Percentiles rank a stretch among this genome's conserved stretches.
Evolutionary conservation across 352 stramenopile genomes (phyloP).

Genomic region (Blastocystis sp.): DNA sequence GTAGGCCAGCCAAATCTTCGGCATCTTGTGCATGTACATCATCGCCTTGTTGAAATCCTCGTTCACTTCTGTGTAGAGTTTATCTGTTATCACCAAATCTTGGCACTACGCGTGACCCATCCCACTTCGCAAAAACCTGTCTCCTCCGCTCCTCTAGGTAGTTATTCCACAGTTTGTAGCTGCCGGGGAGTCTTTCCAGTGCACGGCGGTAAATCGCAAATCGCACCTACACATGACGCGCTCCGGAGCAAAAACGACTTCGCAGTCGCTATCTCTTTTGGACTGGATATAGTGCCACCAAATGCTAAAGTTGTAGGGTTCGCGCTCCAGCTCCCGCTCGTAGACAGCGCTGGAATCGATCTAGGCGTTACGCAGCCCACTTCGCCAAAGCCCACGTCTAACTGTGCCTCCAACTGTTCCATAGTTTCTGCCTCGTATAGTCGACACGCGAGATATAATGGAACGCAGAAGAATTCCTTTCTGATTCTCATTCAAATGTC

Average conservation of each 20-base stretch:
- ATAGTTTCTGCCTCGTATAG: background rate
- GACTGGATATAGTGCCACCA: constrained; percentile 66
- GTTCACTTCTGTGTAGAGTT: constrained; percentile 70
- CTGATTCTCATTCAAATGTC: background rate
- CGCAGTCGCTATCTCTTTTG: constrained; percentile 36
- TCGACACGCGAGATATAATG: background rate
- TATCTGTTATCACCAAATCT: constrained; percentile 74
- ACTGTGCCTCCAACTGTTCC: background rate
- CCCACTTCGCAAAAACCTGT: constrained; percentile 37
- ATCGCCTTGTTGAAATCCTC: constrained; percentile 83
- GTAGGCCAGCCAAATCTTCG: constrained; percentile 88
- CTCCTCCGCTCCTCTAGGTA: constrained; percentile 80
- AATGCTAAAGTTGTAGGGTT: constrained; percentile 66
- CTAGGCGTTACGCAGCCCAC: constrained; percentile 3
- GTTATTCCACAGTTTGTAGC: constrained; percentile 90
- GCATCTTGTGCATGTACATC: constrained; percentile 89
- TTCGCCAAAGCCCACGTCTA: background rate
- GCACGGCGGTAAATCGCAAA: constrained; percentile 81
- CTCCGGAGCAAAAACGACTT: constrained; percentile 3
- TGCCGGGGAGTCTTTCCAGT: constrained; percentile 80
- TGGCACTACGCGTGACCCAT: constrained; percentile 39
- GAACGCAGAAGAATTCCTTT: background rate
- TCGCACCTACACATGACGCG: background rate
- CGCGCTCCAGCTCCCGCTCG: constrained; percentile 46
- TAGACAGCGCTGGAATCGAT: constrained; percentile 51